Evolutionary conservation across 179 eudicot species (phyloP).

Genomic region (Dionaea muscipula): DNA sequence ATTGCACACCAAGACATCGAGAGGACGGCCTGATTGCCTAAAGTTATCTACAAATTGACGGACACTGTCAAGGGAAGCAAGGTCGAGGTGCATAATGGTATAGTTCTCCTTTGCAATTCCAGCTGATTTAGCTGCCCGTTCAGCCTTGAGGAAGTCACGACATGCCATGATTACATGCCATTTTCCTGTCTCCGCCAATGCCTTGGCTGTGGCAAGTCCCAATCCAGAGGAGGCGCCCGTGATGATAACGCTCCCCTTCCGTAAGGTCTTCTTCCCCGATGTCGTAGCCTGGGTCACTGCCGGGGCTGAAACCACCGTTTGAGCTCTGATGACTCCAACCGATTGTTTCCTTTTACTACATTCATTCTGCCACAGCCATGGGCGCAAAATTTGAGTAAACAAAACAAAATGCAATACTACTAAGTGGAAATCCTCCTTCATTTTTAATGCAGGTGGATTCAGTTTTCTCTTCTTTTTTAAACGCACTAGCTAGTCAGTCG

Average conservation of each 20-base stretch:
- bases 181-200: constrained; percentile 43
- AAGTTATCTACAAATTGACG: constrained; percentile 58
- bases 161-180: constrained; percentile 53
- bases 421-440: neutral
- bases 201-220: constrained; percentile 38
- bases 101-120: constrained; percentile 41
- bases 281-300: constrained; percentile 15
- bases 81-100: constrained; percentile 60
- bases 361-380: constrained; percentile 17
- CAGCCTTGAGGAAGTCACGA: constrained; percentile 36
- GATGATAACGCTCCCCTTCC: constrained; percentile 36
- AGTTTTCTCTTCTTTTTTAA: too few relatives aligned
- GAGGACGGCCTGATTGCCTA: constrained; percentile 42
- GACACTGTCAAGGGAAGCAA: constrained; percentile 71
- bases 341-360: constrained; percentile 18
- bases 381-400: neutral
- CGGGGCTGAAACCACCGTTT: constrained; percentile 34
- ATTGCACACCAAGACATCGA: constrained; percentile 66
- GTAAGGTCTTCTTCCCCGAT: constrained; percentile 29
- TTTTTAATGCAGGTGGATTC: neutral
- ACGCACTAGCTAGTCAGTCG: too few relatives aligned
- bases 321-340: constrained; percentile 19
- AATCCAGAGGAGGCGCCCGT: constrained; percentile 44
- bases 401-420: too few relatives aligned
- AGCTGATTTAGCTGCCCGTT: constrained; percentile 41